Evolutionary conservation across 129 eudicot species (phyloP).

Genomic region (Flaveria robusta): DNA sequence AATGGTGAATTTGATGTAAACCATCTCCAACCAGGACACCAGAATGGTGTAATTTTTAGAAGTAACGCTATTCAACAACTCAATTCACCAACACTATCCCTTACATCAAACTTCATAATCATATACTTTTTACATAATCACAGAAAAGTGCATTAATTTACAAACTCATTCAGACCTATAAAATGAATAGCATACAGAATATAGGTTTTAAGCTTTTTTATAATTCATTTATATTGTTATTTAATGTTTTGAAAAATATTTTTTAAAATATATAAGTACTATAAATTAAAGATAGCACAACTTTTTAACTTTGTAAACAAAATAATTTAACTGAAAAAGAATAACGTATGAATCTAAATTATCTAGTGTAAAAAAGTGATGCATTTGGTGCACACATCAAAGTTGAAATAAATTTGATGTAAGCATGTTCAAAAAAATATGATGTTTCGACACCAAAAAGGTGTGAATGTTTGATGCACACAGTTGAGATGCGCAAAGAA

Average conservation of each 20-base stretch:
- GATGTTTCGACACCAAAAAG: background rate
- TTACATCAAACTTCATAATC: too few relatives aligned
- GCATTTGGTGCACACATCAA: background rate
- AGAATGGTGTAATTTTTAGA: background rate
- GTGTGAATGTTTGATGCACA: background rate
- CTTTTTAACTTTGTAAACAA: background rate
- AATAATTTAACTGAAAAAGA: background rate
- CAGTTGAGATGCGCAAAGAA: background rate
- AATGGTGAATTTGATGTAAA: background rate
- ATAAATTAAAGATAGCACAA: background rate
- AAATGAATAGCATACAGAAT: background rate
- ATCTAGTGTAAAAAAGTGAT: background rate
- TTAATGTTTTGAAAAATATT: background rate
- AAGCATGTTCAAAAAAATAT: background rate
- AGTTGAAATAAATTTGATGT: background rate
- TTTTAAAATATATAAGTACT: background rate
- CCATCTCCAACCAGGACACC: background rate
- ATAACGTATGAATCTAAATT: background rate
- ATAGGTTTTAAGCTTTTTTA: background rate
- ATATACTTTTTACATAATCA: too few relatives aligned
- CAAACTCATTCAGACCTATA: background rate
- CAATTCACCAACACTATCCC: too few relatives aligned
- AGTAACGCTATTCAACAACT: background rate
- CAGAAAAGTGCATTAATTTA: background rate
- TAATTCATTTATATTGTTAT: background rate